phyloP scores from a whole-genome alignment of 176 grass and related monocot genomes.

The Rhynchospora breviuscula region DNA sequence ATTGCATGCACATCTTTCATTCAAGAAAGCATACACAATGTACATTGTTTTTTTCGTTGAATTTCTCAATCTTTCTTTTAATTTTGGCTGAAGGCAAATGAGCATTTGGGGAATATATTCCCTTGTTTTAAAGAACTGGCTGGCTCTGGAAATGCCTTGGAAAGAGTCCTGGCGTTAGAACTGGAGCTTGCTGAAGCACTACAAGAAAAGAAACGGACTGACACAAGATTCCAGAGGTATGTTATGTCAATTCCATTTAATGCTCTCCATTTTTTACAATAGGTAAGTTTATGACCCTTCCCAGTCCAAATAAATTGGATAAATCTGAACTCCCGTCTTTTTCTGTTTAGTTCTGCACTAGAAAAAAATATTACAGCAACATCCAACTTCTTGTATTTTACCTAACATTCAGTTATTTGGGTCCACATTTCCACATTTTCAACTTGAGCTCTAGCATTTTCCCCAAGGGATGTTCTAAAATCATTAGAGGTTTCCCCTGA shows the following conservation, averaged over 20 bases:
- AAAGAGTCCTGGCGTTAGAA: slow-evolving; percentile 93
- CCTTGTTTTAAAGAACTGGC: slow-evolving; percentile 88
- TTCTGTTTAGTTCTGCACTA: neutral
- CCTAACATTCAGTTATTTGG: neutral
- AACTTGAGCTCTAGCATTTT: neutral
- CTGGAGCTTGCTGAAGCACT: slow-evolving; percentile 88
- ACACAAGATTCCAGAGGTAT: slow-evolving; percentile 79
- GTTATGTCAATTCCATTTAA: neutral
- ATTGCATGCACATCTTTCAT: neutral
- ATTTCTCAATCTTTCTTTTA: neutral
- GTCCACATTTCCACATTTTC: neutral
- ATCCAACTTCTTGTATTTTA: neutral
- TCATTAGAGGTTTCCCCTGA: neutral
- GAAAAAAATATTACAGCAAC: neutral
- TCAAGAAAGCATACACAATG: neutral
- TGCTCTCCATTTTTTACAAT: neutral
- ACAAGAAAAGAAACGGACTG: slow-evolving; percentile 63
- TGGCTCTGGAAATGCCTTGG: slow-evolving; percentile 77
- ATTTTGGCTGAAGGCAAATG: slow-evolving; percentile 63
- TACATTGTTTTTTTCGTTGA: neutral
- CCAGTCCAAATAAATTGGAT: neutral
- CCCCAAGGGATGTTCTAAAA: neutral
- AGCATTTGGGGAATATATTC: slow-evolving; percentile 69
- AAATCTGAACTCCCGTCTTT: too few species aligned
- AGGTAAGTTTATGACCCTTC: neutral